Percentiles rank a stretch among this genome's conserved stretches.
Evolutionary conservation across 371 early-diverging fungal species (phyloP).

Genomic region (Mortierella sp.): DNA sequence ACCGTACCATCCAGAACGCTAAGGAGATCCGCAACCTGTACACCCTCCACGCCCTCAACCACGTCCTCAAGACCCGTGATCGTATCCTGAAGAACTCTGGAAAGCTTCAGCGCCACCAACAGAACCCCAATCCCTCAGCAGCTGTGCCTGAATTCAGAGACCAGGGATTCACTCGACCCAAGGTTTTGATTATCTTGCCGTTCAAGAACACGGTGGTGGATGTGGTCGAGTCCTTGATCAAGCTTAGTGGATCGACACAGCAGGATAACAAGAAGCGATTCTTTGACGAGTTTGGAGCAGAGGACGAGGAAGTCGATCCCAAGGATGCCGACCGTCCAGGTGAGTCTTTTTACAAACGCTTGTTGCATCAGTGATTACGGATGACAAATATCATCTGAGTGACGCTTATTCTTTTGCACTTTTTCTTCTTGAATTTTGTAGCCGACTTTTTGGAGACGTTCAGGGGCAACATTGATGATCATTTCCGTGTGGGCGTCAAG

Average conservation of each 20-base stretch:
- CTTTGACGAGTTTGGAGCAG: constrained; percentile 77
- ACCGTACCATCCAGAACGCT: constrained; percentile 71
- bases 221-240: constrained; percentile 81
- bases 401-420: background rate
- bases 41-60: constrained; percentile 90
- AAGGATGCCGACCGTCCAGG: constrained; percentile 79
- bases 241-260: constrained; percentile 85
- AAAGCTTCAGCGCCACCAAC: constrained; percentile 73
- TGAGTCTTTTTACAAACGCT: constrained; percentile 6
- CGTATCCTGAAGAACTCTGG: constrained; percentile 85
- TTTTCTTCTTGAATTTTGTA: constrained; percentile 5
- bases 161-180: constrained; percentile 96
- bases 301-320: constrained; percentile 56
- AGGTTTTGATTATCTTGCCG: constrained; percentile 91
- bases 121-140: constrained; percentile 62
- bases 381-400: too few relatives aligned
- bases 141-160: constrained; percentile 86
- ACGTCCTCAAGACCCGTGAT: constrained; percentile 87
- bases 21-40: constrained; percentile 80
- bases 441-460: constrained; percentile 89
- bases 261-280: constrained; percentile 87
- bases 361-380: too few relatives aligned
- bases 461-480: constrained; percentile 95
- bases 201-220: constrained; percentile 88
- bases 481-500: constrained; percentile 94